These are phyloP conservation scores for Phytophthora kernoviae DNA, from an alignment of 352 stramenopile genomes.

Conservation along the genomic window DNA sequence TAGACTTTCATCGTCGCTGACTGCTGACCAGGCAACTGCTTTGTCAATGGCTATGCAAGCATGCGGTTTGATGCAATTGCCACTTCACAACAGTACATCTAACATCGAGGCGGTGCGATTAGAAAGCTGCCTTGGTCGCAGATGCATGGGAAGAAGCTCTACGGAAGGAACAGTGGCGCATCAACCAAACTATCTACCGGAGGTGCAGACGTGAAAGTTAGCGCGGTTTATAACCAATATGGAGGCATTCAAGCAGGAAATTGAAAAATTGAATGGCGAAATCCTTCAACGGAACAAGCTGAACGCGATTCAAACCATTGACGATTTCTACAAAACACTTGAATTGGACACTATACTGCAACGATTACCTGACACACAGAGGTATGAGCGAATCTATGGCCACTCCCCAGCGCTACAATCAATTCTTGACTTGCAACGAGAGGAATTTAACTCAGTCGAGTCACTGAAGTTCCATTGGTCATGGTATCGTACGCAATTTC, in stretches of 20 bases:
- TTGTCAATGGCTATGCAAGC: constrained; percentile 27
- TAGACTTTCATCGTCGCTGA: constrained; percentile 8
- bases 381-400: constrained; percentile 7
- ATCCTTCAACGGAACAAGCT: neutral
- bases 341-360: constrained; percentile 6
- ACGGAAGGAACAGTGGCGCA: constrained; percentile 45
- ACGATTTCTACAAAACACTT: constrained; percentile 40
- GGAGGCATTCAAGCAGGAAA: constrained; percentile 36
- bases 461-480: constrained; percentile 46
- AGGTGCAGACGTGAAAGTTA: constrained; percentile 49
- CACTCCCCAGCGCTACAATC: constrained; percentile 33
- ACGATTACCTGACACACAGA: neutral
- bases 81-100: neutral
- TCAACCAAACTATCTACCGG: constrained; percentile 64
- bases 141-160: constrained; percentile 27
- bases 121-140: constrained; percentile 45
- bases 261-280: constrained; percentile 32
- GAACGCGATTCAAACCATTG: constrained; percentile 28
- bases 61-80: neutral
- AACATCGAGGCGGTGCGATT: neutral
- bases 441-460: constrained; percentile 49
- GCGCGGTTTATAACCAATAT: constrained; percentile 32
- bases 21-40: constrained; percentile 20
- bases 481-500: constrained; percentile 47
- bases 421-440: constrained; percentile 33